A percentile compares a stretch with the other conserved stretches of the same genome.
Conservation (phyloP, 176 grass and related monocot genomes). For the bread wheat (Triticum aestivum) region DNA sequence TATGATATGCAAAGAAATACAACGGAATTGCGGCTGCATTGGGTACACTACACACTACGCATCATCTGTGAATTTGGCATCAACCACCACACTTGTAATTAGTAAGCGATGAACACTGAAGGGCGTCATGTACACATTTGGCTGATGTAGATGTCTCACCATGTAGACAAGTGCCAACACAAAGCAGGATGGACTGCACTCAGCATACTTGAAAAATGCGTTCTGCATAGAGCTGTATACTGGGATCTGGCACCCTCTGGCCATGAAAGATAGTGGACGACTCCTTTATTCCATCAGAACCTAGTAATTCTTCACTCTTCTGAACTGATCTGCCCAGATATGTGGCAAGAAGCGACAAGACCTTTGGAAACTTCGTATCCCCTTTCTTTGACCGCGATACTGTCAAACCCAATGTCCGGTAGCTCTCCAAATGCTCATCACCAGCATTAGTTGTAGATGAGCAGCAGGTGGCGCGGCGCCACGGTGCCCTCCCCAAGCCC, state of each 20-base stretch:
- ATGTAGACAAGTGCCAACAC: constrained; percentile 84
- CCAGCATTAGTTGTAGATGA: constrained; percentile 27
- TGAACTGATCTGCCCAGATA: constrained; percentile 64
- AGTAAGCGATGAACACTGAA: constrained; percentile 77
- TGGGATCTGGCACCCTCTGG: constrained; percentile 63
- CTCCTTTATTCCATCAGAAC: constrained; percentile 49
- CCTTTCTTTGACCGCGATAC: constrained; percentile 49
- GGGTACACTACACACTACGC: constrained; percentile 40
- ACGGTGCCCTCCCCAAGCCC: too few species aligned
- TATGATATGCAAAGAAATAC: background rate
- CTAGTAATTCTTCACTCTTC: constrained; percentile 56
- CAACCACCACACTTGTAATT: constrained; percentile 76
- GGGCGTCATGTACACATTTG: constrained; percentile 62
- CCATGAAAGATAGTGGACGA: constrained; percentile 68
- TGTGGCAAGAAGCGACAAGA: constrained; percentile 61
- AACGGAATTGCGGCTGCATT: background rate
- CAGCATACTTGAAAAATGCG: constrained; percentile 89
- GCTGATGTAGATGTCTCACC: constrained; percentile 79
- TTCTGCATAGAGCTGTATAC: constrained; percentile 75
- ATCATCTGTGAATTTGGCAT: constrained; percentile 96
- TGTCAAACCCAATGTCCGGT: constrained; percentile 64
- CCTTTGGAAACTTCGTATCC: constrained; percentile 53
- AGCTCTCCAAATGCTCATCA: constrained; percentile 51
- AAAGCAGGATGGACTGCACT: constrained; percentile 93
- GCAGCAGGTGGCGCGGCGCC: too few species aligned